Percentiles rank a stretch among this genome's conserved stretches.
These are phyloP conservation scores for Pyropia yezoensis DNA, from an alignment of 23 red algal species.

Conservation along the genomic window DNA sequence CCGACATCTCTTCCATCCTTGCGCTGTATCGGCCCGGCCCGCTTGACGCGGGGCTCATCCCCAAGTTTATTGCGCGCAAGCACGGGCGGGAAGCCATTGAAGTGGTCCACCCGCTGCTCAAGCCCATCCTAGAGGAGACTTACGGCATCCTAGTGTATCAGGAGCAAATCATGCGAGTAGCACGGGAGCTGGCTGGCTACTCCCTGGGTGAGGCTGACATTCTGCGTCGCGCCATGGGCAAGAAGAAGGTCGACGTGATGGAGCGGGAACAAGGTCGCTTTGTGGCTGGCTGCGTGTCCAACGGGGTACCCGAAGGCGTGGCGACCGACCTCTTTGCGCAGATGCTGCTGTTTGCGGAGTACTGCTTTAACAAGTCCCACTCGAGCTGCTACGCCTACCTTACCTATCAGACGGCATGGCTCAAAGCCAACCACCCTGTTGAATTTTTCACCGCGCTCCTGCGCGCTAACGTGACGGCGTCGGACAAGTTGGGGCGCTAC, in stretches of 20 bases:
- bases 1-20: conserved; percentile 87
- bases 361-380: conserved; percentile 99
- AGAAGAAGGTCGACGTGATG: conserved; percentile 93
- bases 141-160: conserved; percentile 98
- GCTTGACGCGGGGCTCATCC: conserved; percentile 88
- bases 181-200: conserved; percentile 88
- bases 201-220: conserved; percentile 90
- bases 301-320: conserved; percentile 22
- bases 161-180: conserved; percentile 98
- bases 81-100: conserved; percentile 64
- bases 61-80: conserved; percentile 75
- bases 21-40: conserved; percentile 95
- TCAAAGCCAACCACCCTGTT: conserved; percentile 88
- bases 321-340: conserved; percentile 60
- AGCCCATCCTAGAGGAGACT: conserved; percentile 81
- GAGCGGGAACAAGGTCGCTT: conserved; percentile 65
- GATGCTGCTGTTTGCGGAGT: conserved; percentile 93
- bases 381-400: conserved; percentile 86
- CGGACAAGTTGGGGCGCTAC: conserved; percentile 64
- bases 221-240: conserved; percentile 91
- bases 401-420: conserved; percentile 88
- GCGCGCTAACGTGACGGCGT: conserved; percentile 45
- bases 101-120: conserved; percentile 63
- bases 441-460: conserved; percentile 80
- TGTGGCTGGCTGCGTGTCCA: conserved; percentile 45